A percentile compares a stretch with the other conserved stretches of the same genome.
phyloP scores from a whole-genome alignment of 306 rosid species.

The Macrotyloma uniflorum region DNA sequence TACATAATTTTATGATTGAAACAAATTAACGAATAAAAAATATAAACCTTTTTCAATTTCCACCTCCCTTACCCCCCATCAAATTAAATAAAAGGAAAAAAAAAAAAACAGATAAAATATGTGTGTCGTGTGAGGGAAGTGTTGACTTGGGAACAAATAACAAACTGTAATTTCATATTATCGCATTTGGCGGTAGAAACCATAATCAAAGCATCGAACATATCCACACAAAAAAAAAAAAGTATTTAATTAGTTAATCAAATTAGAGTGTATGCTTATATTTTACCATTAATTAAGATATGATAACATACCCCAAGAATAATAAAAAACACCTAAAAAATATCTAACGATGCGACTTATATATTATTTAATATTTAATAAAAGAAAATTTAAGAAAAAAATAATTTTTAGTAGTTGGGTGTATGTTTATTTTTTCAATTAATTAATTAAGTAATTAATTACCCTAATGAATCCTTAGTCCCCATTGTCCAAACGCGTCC shows the following conservation, averaged over 20 bases:
- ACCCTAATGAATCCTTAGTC: neutral
- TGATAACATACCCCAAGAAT: too few relatives aligned
- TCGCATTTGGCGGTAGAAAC: neutral
- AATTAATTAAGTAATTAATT: neutral
- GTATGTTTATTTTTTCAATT: too few relatives aligned
- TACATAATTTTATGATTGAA: slow-evolving; percentile 16
- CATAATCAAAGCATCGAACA: neutral
- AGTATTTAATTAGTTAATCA: too few relatives aligned
- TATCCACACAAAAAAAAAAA: neutral
- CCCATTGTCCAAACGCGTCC: slow-evolving; percentile 43
- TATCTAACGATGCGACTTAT: too few relatives aligned
- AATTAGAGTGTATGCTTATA: too few relatives aligned
- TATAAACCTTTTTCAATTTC: neutral
- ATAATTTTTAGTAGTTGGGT: too few relatives aligned
- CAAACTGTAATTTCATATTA: neutral
- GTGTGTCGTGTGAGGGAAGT: neutral
- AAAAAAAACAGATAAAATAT: neutral
- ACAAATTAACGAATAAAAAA: neutral
- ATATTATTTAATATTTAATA: too few relatives aligned
- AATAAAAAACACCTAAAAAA: too few relatives aligned
- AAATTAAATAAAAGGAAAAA: neutral
- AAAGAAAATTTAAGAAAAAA: too few relatives aligned
- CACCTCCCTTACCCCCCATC: neutral
- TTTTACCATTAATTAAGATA: too few relatives aligned
- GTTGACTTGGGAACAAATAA: neutral